These are phyloP conservation scores for Phaeosphaeria sp. DNA, from an alignment of 2,329 filamentous ascomycete genomes.

Conservation along the genomic window DNA sequence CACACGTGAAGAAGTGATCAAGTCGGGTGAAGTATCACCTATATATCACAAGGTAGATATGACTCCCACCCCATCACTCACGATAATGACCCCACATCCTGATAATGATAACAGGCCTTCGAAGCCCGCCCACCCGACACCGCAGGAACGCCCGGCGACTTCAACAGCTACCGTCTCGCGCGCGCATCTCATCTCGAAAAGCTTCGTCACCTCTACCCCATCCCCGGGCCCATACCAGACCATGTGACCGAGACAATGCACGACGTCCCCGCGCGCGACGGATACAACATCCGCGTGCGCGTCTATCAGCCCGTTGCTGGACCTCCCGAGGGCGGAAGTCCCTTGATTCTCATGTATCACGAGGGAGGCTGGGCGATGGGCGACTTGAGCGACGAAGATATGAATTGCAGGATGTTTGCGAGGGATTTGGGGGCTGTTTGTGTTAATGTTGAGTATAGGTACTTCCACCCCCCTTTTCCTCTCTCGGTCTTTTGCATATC, in stretches of 20 bases:
- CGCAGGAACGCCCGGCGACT: slow-evolving; percentile 10
- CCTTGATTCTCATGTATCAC: slow-evolving; percentile 47
- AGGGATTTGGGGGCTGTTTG: slow-evolving; percentile 50
- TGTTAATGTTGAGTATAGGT: slow-evolving; percentile 60
- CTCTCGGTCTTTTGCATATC: neutral
- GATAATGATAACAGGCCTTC: slow-evolving; percentile 24
- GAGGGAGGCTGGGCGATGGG: slow-evolving; percentile 57
- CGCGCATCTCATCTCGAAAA: slow-evolving; percentile 36
- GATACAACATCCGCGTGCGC: slow-evolving; percentile 29
- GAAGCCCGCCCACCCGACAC: slow-evolving; percentile 30
- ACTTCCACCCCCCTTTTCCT: neutral
- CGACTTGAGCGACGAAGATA: slow-evolving; percentile 52
- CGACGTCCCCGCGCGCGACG: slow-evolving; percentile 33
- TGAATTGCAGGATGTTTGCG: slow-evolving; percentile 50
- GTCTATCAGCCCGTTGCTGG: slow-evolving; percentile 36
- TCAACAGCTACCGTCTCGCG: slow-evolving; percentile 24
- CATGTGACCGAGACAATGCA: slow-evolving; percentile 37
- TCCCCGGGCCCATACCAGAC: slow-evolving; percentile 38
- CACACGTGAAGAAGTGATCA: slow-evolving; percentile 31
- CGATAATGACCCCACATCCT: neutral
- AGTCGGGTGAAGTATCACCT: slow-evolving; percentile 23
- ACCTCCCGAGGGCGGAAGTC: slow-evolving; percentile 27
- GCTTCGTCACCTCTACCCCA: slow-evolving; percentile 40
- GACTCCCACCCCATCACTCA: neutral
- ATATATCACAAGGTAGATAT: slow-evolving; percentile 29